Conservation (phyloP, 768 basidiomycete genomes). For the Amanita rimosa region DNA sequence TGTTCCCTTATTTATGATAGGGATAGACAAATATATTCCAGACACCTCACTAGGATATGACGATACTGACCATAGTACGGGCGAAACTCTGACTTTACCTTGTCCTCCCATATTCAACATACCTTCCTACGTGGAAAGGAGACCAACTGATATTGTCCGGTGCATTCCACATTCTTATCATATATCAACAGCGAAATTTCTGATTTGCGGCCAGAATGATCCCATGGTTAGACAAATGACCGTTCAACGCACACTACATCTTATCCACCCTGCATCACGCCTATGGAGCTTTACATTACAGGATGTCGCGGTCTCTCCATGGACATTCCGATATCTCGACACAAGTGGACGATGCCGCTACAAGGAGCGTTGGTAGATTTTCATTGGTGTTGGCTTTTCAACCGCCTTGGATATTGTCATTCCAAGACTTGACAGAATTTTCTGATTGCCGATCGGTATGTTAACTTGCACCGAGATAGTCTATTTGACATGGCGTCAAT, state of each 20-base stretch:
- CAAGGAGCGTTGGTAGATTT: constrained; percentile 18
- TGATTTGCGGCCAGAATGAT: constrained; percentile 23
- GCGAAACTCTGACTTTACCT: constrained; percentile 32
- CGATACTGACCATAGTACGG: constrained; percentile 26
- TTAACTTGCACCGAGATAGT: neutral
- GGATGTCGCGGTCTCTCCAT: constrained; percentile 19
- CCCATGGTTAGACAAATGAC: constrained; percentile 41
- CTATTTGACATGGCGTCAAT: constrained; percentile 7
- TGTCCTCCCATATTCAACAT: constrained; percentile 27
- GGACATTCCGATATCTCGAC: neutral
- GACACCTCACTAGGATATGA: constrained; percentile 19
- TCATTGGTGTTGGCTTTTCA: constrained; percentile 43
- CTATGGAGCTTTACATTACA: constrained; percentile 30
- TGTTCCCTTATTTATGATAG: constrained; percentile 15
- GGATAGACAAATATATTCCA: constrained; percentile 28
- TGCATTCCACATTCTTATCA: constrained; percentile 10
- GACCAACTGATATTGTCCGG: constrained; percentile 32
- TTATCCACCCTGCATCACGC: constrained; percentile 28
- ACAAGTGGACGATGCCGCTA: constrained; percentile 10
- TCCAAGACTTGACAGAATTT: constrained; percentile 44
- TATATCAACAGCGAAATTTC: neutral
- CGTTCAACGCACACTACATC: constrained; percentile 33
- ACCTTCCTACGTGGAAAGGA: constrained; percentile 20
- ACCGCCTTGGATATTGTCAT: constrained; percentile 47
- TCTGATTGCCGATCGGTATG: constrained; percentile 30